These are phyloP conservation scores for Paecilomyces variotii DNA, from an alignment of 2,329 filamentous ascomycete species.

Conservation along the genomic window DNA sequence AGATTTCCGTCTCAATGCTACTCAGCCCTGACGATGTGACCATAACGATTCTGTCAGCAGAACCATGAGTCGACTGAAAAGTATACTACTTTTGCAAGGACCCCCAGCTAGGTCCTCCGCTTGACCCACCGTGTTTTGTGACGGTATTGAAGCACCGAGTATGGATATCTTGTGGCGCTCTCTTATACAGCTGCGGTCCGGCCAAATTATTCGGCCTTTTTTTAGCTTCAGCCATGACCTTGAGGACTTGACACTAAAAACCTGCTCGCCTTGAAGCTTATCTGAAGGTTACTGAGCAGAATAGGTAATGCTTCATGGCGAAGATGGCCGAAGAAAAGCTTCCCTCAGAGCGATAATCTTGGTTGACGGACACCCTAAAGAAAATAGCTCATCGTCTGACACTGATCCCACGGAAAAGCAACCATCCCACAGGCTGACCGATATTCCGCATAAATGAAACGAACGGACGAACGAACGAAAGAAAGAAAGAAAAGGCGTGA, in stretches of 20 bases:
- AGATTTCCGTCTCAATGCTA: background rate
- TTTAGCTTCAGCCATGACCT: background rate
- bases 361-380: background rate
- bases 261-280: background rate
- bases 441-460: background rate
- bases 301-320: background rate
- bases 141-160: background rate
- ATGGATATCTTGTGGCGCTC: background rate
- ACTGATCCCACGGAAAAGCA: background rate
- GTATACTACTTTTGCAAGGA: background rate
- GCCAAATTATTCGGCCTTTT: background rate
- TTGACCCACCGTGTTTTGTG: background rate
- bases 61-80: background rate
- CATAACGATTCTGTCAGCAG: background rate
- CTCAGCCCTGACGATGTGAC: background rate
- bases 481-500: too few species aligned
- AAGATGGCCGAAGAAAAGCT: background rate
- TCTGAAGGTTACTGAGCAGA: background rate
- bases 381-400: background rate
- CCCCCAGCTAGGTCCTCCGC: background rate
- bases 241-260: background rate
- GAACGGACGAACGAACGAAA: background rate
- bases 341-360: background rate
- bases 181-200: background rate
- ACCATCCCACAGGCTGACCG: background rate